Evolutionary conservation across 2,329 filamentous ascomycete genomes (phyloP).

Genomic region (Didymella pinodella): DNA sequence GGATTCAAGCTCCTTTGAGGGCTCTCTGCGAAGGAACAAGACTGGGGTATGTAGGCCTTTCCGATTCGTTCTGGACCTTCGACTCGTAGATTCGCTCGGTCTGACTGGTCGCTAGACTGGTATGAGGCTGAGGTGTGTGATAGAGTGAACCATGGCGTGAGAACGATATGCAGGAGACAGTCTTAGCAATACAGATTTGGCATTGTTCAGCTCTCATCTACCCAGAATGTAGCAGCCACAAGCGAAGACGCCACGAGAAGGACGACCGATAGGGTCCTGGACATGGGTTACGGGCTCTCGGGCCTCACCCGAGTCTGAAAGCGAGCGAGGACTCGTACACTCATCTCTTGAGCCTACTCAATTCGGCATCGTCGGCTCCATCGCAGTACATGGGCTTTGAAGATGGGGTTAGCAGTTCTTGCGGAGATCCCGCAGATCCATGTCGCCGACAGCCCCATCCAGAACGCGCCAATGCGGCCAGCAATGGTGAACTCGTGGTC

Average conservation of each 20-base stretch:
- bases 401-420: constrained; percentile 1
- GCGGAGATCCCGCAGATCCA: constrained; percentile 20
- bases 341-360: constrained; percentile 2
- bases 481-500: neutral
- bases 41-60: constrained; percentile 11
- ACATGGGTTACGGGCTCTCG: neutral
- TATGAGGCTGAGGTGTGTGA: constrained; percentile 5
- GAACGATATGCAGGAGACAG: neutral
- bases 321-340: neutral
- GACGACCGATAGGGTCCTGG: constrained; percentile 3
- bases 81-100: neutral
- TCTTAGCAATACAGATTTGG: neutral
- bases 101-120: neutral
- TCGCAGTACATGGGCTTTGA: neutral
- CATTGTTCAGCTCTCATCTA: constrained; percentile 7
- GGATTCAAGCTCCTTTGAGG: neutral
- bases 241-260: constrained; percentile 5
- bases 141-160: constrained; percentile 1
- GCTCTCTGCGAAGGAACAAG: neutral
- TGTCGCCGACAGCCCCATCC: constrained; percentile 1
- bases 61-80: constrained; percentile 8
- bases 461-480: neutral
- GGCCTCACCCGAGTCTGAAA: neutral
- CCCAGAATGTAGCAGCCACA: constrained; percentile 5
- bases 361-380: neutral